Base-by-base conservation (phyloP, 1,284 basidiomycete genomes). In the Trichosporon asahii region DNA sequence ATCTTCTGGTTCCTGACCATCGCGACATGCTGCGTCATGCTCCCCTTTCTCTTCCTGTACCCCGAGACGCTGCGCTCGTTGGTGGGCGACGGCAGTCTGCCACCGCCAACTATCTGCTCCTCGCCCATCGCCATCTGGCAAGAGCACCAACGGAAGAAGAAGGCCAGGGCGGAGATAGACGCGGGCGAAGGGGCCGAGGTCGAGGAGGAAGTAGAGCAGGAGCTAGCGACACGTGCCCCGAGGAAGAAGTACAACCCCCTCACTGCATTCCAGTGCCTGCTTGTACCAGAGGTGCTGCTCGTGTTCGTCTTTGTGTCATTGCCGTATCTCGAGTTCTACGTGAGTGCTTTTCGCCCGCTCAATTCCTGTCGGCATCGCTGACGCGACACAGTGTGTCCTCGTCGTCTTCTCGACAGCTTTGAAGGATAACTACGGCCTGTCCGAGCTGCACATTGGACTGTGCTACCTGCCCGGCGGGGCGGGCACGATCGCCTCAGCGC, bases 301-400 rank as follows among this genome's bases (percentile, higher is more conserved):
- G 70, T 76, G 35, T 79, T 82, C 49, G 57, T 82, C 46, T 76
- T 77, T 25, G 76, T 76, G 0, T 82, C 80, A 7, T 67, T 83
- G 9, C 68, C 80, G 18, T 84, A 83, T 66, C 74, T 81, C n/a
- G 76, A 80, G 65, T 84, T 82, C 69, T 84, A 84, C 77, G 77
- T 80, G 65, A 75, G 78, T 73, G 8, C 9, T 21, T 23, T 53
- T 2, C 46, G 46, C 21, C 7, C 23, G 21, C n/a, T n/a, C n/a
- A n/a, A n/a, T n/a, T n/a, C n/a, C n/a, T 53, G 46, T 8, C 44
- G n/a, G n/a, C 31, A 9, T 33, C 7, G 46, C 46, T 65, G 31
- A 67, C 61, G 1, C 31, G 31, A 8, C 31, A 49, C 65, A 70
- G 64, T 68, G 63, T 57, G 60, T 69, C 14, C 66, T 66, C 65